Percentiles rank a stretch among this genome's conserved stretches.
Evolutionary conservation across 78 protist genomes (phyloP).

Genomic region (Speleostelium caveatum): DNA sequence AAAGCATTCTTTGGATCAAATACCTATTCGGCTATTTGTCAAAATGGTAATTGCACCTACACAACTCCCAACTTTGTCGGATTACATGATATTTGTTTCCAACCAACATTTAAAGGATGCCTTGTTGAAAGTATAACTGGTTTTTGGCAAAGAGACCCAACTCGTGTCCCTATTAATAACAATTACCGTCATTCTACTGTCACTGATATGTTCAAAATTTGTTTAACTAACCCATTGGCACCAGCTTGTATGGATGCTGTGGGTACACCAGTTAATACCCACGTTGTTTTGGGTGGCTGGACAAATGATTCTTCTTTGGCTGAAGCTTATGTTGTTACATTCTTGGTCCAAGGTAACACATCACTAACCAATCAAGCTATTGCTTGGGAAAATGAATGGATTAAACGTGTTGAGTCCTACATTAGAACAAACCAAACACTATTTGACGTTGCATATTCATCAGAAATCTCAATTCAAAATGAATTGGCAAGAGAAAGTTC

Average conservation of each 20-base stretch:
- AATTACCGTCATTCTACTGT: too few species aligned
- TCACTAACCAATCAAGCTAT: background rate
- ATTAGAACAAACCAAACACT: background rate
- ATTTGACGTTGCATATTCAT: conserved; percentile 19
- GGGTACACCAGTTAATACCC: conserved; percentile 29
- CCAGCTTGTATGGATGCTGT: conserved; percentile 26
- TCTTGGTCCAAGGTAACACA: conserved; percentile 3
- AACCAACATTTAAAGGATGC: conserved; percentile 48
- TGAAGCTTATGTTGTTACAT: conserved; percentile 30
- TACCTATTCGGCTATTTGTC: too few species aligned
- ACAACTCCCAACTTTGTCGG: too few species aligned
- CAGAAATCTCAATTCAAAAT: conserved; percentile 69
- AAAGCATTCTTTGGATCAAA: too few species aligned
- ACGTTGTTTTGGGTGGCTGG: conserved; percentile 43
- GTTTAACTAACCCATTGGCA: background rate
- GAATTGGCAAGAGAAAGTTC: conserved; percentile 65
- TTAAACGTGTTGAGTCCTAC: background rate
- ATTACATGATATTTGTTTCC: conserved; percentile 23
- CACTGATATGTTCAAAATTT: background rate
- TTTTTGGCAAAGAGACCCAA: conserved; percentile 10
- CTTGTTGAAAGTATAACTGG: conserved; percentile 47
- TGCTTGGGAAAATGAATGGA: conserved; percentile 41
- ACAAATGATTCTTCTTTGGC: background rate
- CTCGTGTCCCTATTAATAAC: too few species aligned
- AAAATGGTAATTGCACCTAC: too few species aligned